Base-by-base conservation (phyloP, 75 land plant species). In the Pinus taeda region DNA sequence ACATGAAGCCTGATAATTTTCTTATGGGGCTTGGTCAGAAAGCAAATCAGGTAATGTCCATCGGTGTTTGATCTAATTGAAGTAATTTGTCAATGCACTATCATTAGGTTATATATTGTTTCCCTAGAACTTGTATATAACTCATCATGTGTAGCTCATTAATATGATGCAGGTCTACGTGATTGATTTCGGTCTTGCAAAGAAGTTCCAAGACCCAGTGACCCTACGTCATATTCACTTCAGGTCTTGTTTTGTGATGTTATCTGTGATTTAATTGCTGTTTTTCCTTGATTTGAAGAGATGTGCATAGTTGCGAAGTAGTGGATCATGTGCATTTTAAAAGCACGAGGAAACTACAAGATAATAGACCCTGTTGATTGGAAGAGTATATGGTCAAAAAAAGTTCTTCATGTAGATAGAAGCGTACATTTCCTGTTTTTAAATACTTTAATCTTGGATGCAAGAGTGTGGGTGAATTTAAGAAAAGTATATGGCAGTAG, bases 1-100 rank as follows among this genome's bases (percentile, higher is more conserved):
- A 94, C 78, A 90, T 94, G 55, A 94, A 94, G 71, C 97, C 97
- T 30, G 97, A 92, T 79, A 94, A 94, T 77, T 94, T 94, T 79
- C 88, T 94, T 18, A 92, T 94, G 97, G 97, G 97, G 59, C 95
- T 94, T 76, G 96, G 94, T 20, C 62, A 60, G 7, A 60, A 60
- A 20, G 62, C 62, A 60, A 60, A 60, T 7, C 2, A 4, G 62
- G 62, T 60, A 2, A 74, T 18, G 26, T 74, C 60, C 29, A 8
- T 59, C 22, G 57, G 12, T 49, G 14, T 45, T 42, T 49, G 49
- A 18, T 74, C 55, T 71, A 30, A 59, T 22, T 79, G 75, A 81
- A 88, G 94, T 89, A 49, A 9, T 49, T 49, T 49, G 12, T 49
- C 55, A 49, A 49, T 9, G 9, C 55, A 49, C 55, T 49, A 49